These are phyloP conservation scores for Melanogaster broomeanus DNA, from an alignment of 768 basidiomycete species.

Conservation along the genomic window DNA sequence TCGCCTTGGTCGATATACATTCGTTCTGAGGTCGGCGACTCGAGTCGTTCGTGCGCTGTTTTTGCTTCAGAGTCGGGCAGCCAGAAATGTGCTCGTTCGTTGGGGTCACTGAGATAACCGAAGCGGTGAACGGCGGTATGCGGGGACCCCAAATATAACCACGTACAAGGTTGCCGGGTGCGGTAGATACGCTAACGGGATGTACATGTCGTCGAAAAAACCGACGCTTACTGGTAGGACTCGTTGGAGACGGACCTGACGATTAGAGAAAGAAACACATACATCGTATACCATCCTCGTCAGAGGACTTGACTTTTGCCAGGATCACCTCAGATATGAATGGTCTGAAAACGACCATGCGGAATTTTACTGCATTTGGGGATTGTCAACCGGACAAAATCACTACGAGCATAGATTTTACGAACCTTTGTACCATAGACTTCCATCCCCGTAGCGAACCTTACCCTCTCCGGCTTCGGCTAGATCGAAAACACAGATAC, in stretches of 20 bases:
- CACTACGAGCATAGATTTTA: slow-evolving; percentile 1
- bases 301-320: slow-evolving; percentile 86
- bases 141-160: background rate
- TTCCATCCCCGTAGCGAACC: slow-evolving; percentile 92
- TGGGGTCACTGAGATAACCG: slow-evolving; percentile 58
- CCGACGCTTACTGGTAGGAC: slow-evolving; percentile 69
- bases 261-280: slow-evolving; percentile 27
- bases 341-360: slow-evolving; percentile 89
- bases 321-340: slow-evolving; percentile 89
- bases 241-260: slow-evolving; percentile 1
- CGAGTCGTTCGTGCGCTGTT: slow-evolving; percentile 61
- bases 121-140: background rate
- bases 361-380: slow-evolving; percentile 67
- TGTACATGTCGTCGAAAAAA: slow-evolving; percentile 94
- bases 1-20: slow-evolving; percentile 85
- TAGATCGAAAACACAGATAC: slow-evolving; percentile 88
- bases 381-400: background rate
- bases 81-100: slow-evolving; percentile 86
- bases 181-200: slow-evolving; percentile 79
- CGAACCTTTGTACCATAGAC: slow-evolving; percentile 91
- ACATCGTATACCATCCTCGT: slow-evolving; percentile 85
- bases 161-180: slow-evolving; percentile 78
- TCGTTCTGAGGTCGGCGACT: slow-evolving; percentile 61
- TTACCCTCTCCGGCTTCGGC: slow-evolving; percentile 87
- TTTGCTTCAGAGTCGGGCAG: slow-evolving; percentile 60